Base-by-base conservation (phyloP, 139 green algal species). In the Gonium pectorale region DNA sequence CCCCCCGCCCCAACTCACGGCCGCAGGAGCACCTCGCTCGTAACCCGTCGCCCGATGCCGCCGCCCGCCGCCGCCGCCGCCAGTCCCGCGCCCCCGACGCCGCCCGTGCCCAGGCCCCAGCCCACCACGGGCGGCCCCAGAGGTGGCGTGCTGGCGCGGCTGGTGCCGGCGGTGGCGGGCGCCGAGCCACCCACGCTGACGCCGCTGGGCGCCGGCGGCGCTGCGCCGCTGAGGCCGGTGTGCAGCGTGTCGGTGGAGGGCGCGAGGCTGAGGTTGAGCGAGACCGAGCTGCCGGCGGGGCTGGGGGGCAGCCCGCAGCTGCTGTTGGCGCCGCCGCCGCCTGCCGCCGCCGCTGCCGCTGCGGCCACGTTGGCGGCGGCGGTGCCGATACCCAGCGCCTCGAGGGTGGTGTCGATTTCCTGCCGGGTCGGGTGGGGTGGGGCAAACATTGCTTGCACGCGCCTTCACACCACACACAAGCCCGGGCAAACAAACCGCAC, bases 341-440 rank as follows among this genome's bases (percentile, higher is more conserved):
- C 62, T 1, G 3, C 26, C 9, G 5, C 27, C 0, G 5, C n/a
- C 5, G 41, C 62, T 1, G 3, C 26, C 9, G 5, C 27, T 0
- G 5, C n/a, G 15, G 41, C 27, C 27, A 6, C n/a, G 1, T 40
- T 4, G 27, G 51, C 62, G 6, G n/a, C 22, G 3, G 62, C 43
- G 22, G 77, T 73, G 33, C 77, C 77, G 33, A 83, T 83, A n/a
- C 77, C 77, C 62, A 83, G 77, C 43, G 77, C 77, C 62, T 83
- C 77, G 4, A 83, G n/a, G 5, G 77, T 83, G 11, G 77, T 83
- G 62, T 83, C 77, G 31, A 83, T 83, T 26, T 83, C 77, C 77
- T 83, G 62, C 15, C 1, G 43, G 54, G 40, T 19, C n/a, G n/a
- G n/a, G n/a, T n/a, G n/a, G n/a, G n/a, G n/a, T n/a, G n/a, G n/a